Evolutionary conservation across 257 asterid species (phyloP).

Genomic region (Solanum raphanifolium): DNA sequence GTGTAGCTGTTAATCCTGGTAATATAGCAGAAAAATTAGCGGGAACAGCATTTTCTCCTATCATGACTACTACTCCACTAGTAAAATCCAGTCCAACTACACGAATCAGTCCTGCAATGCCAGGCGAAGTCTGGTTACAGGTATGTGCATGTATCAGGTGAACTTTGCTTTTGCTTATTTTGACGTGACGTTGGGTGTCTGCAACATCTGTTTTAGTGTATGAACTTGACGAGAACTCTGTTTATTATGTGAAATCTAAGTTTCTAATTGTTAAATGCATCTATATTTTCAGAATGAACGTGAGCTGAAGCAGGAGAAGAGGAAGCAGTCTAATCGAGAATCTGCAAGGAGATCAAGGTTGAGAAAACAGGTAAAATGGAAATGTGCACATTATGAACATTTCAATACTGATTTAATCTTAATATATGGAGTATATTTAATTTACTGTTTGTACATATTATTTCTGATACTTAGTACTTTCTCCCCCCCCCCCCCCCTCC

Average conservation of each 20-base stretch:
- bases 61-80: slow-evolving; percentile 20
- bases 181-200: not conserved
- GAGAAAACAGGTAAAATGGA: slow-evolving; percentile 71
- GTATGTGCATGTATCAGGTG: slow-evolving; percentile 15
- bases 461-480: not conserved
- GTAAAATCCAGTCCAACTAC: slow-evolving; percentile 31
- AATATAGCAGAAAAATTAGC: slow-evolving; percentile 16
- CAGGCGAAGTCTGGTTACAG: slow-evolving; percentile 51
- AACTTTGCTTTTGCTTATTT: not conserved
- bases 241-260: not conserved
- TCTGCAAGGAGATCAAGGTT: slow-evolving; percentile 95
- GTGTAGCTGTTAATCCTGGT: slow-evolving; percentile 12
- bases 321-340: slow-evolving; percentile 95
- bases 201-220: not conserved
- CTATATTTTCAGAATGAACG: slow-evolving; percentile 50
- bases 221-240: not conserved
- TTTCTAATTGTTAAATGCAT: not conserved
- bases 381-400: not conserved
- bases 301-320: slow-evolving; percentile 76
- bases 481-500: not conserved
- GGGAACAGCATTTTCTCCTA: slow-evolving; percentile 17
- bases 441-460: not conserved
- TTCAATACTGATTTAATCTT: not conserved
- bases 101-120: slow-evolving; percentile 16
- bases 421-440: not conserved